A percentile compares a stretch with the other conserved stretches of the same genome.
Conservation (phyloP, 2,329 filamentous ascomycete species). For the Incumbomyces delicatus region DNA sequence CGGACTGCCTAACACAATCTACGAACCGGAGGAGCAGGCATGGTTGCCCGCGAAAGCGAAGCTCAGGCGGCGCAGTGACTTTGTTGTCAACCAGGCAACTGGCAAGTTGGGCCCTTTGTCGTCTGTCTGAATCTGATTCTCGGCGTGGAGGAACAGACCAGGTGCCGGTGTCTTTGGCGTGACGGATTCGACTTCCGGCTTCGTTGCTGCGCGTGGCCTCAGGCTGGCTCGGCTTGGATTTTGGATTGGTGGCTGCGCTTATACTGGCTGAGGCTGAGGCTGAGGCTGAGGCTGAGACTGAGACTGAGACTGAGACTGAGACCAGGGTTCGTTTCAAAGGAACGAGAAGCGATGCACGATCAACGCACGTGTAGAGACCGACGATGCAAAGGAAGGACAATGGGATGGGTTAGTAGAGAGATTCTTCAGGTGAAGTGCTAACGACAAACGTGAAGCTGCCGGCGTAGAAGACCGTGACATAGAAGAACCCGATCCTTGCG, state of each 20-base stretch:
- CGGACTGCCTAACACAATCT: conserved; percentile 4
- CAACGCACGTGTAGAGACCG: not conserved
- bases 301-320: not conserved
- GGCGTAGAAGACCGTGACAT: no score
- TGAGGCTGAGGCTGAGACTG: not conserved
- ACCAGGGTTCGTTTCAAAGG: not conserved
- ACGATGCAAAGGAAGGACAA: conserved; percentile 4
- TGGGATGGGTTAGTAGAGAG: not conserved
- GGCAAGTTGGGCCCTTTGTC: not conserved
- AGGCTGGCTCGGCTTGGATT: no score
- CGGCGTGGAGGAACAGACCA: not conserved
- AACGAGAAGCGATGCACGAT: not conserved
- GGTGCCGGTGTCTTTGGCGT: not conserved
- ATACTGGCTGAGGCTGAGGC: no score
- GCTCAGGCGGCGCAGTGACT: not conserved
- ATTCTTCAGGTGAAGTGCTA: not conserved
- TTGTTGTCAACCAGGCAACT: not conserved
- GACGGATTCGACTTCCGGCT: no score
- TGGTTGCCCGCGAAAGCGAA: not conserved
- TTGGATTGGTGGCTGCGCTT: not conserved
- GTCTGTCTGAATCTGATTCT: not conserved
- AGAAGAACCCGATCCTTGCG: no score
- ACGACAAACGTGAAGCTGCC: not conserved
- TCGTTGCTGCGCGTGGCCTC: no score
- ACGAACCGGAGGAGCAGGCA: not conserved